These are phyloP conservation scores for Cystobasidiaceae sp. DNA, from an alignment of 1,284 basidiomycete genomes.

Conservation along the genomic window DNA sequence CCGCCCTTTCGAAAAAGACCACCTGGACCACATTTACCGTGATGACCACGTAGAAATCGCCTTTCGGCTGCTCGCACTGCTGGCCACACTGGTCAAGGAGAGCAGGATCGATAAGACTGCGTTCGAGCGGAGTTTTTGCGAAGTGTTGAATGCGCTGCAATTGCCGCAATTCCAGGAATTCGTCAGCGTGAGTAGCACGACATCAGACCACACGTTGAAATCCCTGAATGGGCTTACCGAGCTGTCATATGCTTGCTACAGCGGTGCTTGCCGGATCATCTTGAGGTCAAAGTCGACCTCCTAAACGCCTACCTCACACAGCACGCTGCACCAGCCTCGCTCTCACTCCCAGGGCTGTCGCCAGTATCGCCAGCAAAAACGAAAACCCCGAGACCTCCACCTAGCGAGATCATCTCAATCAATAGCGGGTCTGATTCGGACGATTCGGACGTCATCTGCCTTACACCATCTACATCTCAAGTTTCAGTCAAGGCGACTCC, in stretches of 20 bases:
- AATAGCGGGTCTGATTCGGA: neutral
- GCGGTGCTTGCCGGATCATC: neutral
- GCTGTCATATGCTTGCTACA: neutral
- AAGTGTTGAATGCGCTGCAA: neutral
- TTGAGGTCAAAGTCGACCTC: neutral
- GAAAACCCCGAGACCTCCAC: neutral
- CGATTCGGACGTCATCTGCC: slow-evolving; percentile 9
- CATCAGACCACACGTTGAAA: neutral
- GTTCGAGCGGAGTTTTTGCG: neutral
- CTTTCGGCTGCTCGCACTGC: neutral
- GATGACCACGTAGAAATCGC: neutral
- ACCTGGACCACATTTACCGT: neutral
- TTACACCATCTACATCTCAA: no score
- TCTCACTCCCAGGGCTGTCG: neutral
- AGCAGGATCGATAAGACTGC: neutral
- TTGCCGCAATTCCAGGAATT: slow-evolving; percentile 5
- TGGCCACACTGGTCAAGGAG: neutral
- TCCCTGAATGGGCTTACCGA: neutral
- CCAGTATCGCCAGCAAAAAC: neutral
- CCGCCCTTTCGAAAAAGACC: slow-evolving; percentile 1
- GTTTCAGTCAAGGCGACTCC: neutral
- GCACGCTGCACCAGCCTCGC: neutral
- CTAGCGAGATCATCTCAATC: neutral
- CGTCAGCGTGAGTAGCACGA: neutral
- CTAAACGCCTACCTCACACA: neutral